These are phyloP conservation scores for Russula earlei DNA, from an alignment of 768 basidiomycete species.

Conservation along the genomic window DNA sequence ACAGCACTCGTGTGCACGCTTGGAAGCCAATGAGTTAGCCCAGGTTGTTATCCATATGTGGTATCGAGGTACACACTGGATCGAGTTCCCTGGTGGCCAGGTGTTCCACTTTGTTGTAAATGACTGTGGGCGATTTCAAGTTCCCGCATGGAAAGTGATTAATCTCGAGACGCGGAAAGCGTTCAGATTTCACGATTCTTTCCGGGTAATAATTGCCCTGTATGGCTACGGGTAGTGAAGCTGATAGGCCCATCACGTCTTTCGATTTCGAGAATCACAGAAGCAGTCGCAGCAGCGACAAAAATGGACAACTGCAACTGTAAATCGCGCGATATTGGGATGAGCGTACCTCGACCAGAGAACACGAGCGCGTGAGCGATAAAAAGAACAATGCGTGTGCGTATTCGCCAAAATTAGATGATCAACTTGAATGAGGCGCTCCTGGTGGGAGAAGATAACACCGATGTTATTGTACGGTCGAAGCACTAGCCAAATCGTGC, in stretches of 20 bases:
- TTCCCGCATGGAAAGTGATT: constrained; percentile 4
- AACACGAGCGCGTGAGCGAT: no score
- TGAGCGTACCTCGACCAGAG: no score
- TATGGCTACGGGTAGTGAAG: neutral
- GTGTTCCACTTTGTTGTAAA: no score
- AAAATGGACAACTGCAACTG: neutral
- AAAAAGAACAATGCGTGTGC: neutral
- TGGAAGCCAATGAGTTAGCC: neutral
- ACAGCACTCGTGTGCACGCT: no score
- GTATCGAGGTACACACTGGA: neutral
- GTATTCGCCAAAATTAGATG: neutral
- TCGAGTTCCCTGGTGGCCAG: no score
- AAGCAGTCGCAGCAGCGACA: neutral
- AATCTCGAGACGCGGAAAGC: neutral
- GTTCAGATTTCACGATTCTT: neutral
- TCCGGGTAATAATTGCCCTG: neutral
- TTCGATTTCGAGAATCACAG: neutral
- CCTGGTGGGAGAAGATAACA: neutral
- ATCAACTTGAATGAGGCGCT: neutral
- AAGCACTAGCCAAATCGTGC: neutral
- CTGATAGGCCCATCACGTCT: neutral
- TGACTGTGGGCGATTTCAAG: constrained; percentile 1
- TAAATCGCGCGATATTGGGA: neutral
- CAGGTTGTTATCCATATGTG: neutral
- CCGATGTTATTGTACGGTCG: neutral